Base-by-base conservation (phyloP, 306 rosid species). In the Datisca glomerata region DNA sequence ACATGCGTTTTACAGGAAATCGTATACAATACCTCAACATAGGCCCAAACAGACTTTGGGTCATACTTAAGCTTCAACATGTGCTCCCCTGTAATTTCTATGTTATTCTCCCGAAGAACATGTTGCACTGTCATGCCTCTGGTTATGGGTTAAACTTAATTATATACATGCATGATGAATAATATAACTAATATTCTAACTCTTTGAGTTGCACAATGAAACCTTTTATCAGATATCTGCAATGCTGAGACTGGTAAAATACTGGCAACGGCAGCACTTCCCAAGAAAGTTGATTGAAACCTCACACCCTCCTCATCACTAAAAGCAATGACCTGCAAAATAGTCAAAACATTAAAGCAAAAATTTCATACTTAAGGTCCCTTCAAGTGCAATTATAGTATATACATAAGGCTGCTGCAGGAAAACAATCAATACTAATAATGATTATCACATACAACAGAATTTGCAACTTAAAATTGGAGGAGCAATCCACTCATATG, bases 291-390 rank as follows among this genome's bases (percentile, higher is more conserved):
- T 38, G 95, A 74, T 43, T 89, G 95, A 68, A 83, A 89, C 63
- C 93, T 77, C 17, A 89, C 95, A 53, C 97, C 97, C 54, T 83
- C 95, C 64, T 89, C 96, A 55, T 87, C 96, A 47, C 96, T 64
- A 70, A 87, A 87, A 39, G 96, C 94, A 69, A 87, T 79, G 49
- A 87, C 78, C 96, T 87, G 73, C 51, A 73, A 43, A 31, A 31
- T 3, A 31, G n/a, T 31, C 36, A 31, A n/a, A n/a, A n/a, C 36
- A 31, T 31, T 14, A 31, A 3, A 31, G n/a, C n/a, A n/a, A n/a
- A n/a, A n/a, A n/a, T n/a, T n/a, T n/a, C n/a, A n/a, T n/a, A n/a
- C n/a, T n/a, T n/a, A n/a, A n/a, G n/a, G n/a, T n/a, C n/a, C n/a
- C n/a, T n/a, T n/a, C n/a, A n/a, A n/a, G n/a, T n/a, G n/a, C n/a